phyloP scores from a whole-genome alignment of 1,284 basidiomycete genomes.

The Testicularia cyperi region DNA sequence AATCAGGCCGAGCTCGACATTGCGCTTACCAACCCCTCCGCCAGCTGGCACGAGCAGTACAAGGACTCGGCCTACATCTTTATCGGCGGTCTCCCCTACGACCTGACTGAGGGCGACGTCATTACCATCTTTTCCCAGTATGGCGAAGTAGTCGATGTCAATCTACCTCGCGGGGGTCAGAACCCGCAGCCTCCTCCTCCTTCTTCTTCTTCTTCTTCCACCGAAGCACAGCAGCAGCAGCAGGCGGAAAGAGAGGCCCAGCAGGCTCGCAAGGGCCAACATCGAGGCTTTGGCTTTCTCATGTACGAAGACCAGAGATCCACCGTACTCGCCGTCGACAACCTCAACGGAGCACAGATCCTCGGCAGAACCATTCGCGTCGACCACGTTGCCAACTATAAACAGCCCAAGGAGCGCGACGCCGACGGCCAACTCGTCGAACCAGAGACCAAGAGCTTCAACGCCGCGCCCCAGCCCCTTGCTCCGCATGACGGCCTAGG shows the following conservation, averaged over 20 bases:
- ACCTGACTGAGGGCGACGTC: constrained; percentile 92
- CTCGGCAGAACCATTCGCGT: constrained; percentile 79
- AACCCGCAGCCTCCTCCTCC: too few relatives aligned
- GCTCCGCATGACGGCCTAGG: too few relatives aligned
- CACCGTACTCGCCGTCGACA: constrained; percentile 94
- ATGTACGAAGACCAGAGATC: constrained; percentile 99
- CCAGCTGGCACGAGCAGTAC: constrained; percentile 97
- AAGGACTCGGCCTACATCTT: constrained; percentile 96
- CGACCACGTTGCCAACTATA: constrained; percentile 92
- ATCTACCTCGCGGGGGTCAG: constrained; percentile 68
- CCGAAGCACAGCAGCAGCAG: constrained; percentile 37
- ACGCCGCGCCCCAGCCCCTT: constrained; percentile 40
- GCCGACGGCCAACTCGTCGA: constrained; percentile 85
- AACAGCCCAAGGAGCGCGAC: constrained; percentile 74
- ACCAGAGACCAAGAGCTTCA: constrained; percentile 64
- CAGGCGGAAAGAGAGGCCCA: constrained; percentile 61
- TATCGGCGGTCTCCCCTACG: constrained; percentile 66
- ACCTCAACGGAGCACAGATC: constrained; percentile 90
- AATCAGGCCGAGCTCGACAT: constrained; percentile 89
- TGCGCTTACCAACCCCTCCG: constrained; percentile 68
- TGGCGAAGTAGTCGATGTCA: constrained; percentile 91
- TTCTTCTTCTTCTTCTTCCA: background rate
- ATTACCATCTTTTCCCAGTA: constrained; percentile 97
- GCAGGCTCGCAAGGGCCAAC: constrained; percentile 18
- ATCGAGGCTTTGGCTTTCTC: constrained; percentile 86